These are phyloP conservation scores for Fusarium gaditjirri DNA, from an alignment of 2,329 filamentous ascomycete genomes.

Conservation along the genomic window DNA sequence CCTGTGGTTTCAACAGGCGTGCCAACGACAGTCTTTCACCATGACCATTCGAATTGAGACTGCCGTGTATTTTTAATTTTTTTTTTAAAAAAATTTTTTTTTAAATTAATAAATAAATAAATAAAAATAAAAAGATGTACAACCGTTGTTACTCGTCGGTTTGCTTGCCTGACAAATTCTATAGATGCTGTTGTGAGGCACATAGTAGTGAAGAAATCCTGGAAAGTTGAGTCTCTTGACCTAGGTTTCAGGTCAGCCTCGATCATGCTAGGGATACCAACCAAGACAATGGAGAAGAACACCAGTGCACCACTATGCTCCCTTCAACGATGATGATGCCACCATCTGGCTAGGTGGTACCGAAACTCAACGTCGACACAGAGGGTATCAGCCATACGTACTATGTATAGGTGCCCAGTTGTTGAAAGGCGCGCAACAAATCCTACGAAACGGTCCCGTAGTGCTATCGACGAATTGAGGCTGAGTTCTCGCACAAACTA, in stretches of 20 bases:
- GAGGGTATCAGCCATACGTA: background rate
- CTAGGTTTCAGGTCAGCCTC: background rate
- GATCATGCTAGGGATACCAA: background rate
- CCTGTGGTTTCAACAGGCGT: background rate
- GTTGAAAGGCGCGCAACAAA: background rate
- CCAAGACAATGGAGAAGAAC: background rate
- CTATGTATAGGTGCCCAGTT: background rate
- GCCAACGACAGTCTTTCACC: background rate
- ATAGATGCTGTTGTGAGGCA: background rate
- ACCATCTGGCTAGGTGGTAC: background rate
- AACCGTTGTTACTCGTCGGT: background rate
- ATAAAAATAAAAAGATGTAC: too few species aligned
- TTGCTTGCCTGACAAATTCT: background rate
- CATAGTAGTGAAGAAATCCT: background rate
- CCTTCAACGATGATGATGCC: background rate
- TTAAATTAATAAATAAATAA: too few species aligned
- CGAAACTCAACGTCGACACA: background rate
- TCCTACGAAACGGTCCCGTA: background rate
- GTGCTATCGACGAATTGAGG: constrained; percentile 7
- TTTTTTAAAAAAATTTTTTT: too few species aligned
- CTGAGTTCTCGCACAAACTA: constrained; percentile 5
- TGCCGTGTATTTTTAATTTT: background rate
- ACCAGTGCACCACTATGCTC: background rate
- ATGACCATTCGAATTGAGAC: background rate
- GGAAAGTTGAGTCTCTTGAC: background rate